Evolutionary conservation across 1,284 basidiomycete genomes (phyloP).

Genomic region (Cryptococcus sp.): DNA sequence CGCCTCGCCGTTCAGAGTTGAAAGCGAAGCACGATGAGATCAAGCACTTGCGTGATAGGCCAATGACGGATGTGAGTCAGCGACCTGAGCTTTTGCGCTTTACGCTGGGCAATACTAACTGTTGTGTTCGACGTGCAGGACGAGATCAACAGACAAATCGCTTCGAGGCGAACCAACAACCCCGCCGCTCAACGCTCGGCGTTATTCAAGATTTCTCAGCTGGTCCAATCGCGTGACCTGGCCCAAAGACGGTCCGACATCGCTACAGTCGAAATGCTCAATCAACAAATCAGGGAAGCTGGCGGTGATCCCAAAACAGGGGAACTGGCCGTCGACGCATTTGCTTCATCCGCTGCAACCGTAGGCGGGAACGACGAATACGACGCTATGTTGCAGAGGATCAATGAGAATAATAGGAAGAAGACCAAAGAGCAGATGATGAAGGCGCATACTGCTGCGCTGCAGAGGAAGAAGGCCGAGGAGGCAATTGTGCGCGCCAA

Average conservation of each 20-base stretch:
- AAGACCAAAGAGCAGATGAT: constrained; percentile 76
- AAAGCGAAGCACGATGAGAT: constrained; percentile 68
- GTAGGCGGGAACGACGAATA: constrained; percentile 36
- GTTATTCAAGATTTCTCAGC: constrained; percentile 57
- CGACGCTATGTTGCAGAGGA: constrained; percentile 66
- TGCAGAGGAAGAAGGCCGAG: constrained; percentile 65
- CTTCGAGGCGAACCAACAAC: constrained; percentile 43
- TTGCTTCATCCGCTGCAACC: neutral
- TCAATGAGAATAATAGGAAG: constrained; percentile 85
- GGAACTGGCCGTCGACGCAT: constrained; percentile 23
- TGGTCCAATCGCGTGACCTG: constrained; percentile 62
- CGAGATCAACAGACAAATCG: constrained; percentile 72
- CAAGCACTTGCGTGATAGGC: constrained; percentile 61
- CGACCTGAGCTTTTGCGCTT: neutral
- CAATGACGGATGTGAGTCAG: constrained; percentile 70
- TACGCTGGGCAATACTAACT: constrained; percentile 3
- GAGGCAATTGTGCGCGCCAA: constrained; percentile 45
- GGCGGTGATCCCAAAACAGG: constrained; percentile 49
- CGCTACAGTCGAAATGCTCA: constrained; percentile 63
- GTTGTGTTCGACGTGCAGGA: constrained; percentile 57
- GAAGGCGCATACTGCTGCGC: constrained; percentile 69
- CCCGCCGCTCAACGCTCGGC: constrained; percentile 50
- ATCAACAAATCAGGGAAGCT: constrained; percentile 64
- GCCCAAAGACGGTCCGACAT: constrained; percentile 70
- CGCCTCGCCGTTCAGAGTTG: constrained; percentile 67